A percentile compares a stretch with the other conserved stretches of the same genome.
These are phyloP conservation scores for Chlorociboria aeruginascens DNA, from an alignment of 495 filamentous ascomycete species.

Conservation along the genomic window DNA sequence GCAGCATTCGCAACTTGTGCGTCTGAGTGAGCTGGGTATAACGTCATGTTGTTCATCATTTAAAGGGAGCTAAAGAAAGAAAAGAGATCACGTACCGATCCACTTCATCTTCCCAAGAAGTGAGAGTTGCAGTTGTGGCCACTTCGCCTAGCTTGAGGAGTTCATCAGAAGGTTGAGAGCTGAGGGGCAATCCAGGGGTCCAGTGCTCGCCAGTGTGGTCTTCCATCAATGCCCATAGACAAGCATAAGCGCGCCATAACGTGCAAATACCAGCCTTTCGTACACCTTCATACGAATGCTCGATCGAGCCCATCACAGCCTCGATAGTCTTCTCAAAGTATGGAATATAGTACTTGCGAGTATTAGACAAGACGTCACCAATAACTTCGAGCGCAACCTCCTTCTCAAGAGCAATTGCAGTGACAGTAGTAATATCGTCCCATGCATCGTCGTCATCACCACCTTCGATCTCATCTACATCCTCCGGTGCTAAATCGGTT, in stretches of 20 bases:
- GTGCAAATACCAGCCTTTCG: conserved; percentile 84
- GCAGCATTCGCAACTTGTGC: conserved; percentile 74
- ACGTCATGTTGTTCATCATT: conserved; percentile 87
- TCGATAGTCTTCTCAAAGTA: conserved; percentile 89
- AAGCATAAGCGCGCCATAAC: conserved; percentile 85
- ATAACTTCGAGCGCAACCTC: conserved; percentile 94
- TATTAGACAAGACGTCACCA: conserved; percentile 81
- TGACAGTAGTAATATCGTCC: conserved; percentile 70
- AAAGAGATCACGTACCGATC: conserved; percentile 61
- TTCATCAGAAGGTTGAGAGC: conserved; percentile 61
- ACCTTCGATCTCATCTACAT: conserved; percentile 44
- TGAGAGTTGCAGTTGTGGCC: conserved; percentile 71
- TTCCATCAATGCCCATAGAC: conserved; percentile 77
- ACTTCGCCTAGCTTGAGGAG: conserved; percentile 80
- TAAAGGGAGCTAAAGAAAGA: conserved; percentile 4
- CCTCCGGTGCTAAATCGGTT: conserved; percentile 40
- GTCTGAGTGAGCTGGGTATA: conserved; percentile 99
- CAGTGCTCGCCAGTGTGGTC: conserved; percentile 70
- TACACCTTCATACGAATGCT: conserved; percentile 88
- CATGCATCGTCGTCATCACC: conserved; percentile 67
- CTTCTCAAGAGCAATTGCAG: conserved; percentile 85
- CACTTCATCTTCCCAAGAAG: conserved; percentile 76
- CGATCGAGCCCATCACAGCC: conserved; percentile 61
- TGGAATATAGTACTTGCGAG: conserved; percentile 62
- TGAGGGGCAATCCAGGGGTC: conserved; percentile 77